Base-by-base conservation (phyloP, 495 filamentous ascomycete genomes). In the Mytilinidion resinicola region DNA sequence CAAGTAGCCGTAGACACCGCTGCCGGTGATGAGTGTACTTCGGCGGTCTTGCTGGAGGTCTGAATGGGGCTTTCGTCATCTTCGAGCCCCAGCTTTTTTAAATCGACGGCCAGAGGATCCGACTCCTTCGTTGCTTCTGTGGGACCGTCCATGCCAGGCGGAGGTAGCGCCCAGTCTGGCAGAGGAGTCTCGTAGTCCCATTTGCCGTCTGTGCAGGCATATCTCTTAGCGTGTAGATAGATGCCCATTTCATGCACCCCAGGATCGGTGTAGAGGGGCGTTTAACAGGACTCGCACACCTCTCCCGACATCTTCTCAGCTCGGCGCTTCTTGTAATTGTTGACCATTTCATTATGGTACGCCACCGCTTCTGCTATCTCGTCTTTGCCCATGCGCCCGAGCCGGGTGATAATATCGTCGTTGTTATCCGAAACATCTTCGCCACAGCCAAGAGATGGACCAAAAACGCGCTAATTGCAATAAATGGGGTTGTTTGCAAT, bases 401-500 rank as follows among this genome's bases (percentile, higher is more conserved):
- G 79, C 3, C 89, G 82, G 15, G 87, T 83, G 63, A 97, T 91
- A 58, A 98, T 86, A 67, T 93, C 89, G 33, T 89, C 88, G 70
- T 98, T 93, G 15, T 81, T 83, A 37, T 89, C 85, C 4, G 80
- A 78, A 4, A 76, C 71, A 7, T 77, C 80, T 58, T 91, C 88
- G 51, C 85, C 81, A 50, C 79, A 78, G 7, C 87, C 93, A 0
- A 98, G 80, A 1, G 82, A 78, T 0, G 83, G 76, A 1, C 95
- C 95, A 78, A 95, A 98, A 15, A 97, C 93, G 48, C 82, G 82
- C 56, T 88, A 85, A 66, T 97, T 97, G 64, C 87, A 90, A 70
- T 98, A 98, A 59, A 98, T 98, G 3, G 93, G 93, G 68, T 98
- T 95, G 69, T 97, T 97, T 50, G 86, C 82, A 65, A 98, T 96